A percentile compares a stretch with the other conserved stretches of the same genome.
phyloP scores from a whole-genome alignment of 2,329 filamentous ascomycete genomes.

The Lachnellula subtilissima region DNA sequence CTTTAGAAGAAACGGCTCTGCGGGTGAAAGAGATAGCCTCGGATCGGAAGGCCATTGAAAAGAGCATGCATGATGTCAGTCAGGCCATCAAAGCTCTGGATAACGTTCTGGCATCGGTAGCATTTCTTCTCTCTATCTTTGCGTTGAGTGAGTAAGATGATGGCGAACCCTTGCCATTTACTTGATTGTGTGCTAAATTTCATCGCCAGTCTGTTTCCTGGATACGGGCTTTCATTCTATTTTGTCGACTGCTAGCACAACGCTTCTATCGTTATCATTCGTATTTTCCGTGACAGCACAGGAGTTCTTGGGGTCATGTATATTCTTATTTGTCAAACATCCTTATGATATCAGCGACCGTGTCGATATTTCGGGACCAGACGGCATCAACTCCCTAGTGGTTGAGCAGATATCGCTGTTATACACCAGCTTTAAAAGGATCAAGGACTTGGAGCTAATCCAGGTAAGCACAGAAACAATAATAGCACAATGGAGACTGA shows the following conservation, averaged over 20 bases:
- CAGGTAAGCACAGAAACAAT: conserved; percentile 32
- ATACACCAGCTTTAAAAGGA: conserved; percentile 51
- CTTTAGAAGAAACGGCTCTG: conserved; percentile 6
- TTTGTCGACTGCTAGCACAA: conserved; percentile 3
- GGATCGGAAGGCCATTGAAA: conserved; percentile 7
- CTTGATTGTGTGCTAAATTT: conserved; percentile 35
- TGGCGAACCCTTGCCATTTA: not conserved
- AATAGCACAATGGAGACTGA: not conserved
- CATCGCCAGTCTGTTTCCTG: conserved; percentile 5
- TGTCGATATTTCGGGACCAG: conserved; percentile 8
- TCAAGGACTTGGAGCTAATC: conserved; percentile 4
- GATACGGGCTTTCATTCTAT: conserved; percentile 9
- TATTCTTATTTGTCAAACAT: conserved; percentile 74
- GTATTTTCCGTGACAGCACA: conserved; percentile 7
- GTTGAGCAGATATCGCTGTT: conserved; percentile 65
- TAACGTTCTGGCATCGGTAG: conserved; percentile 3
- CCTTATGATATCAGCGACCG: conserved; percentile 47
- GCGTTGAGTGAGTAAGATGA: conserved; percentile 2
- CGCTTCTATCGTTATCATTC: conserved; percentile 72
- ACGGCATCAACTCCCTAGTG: conserved; percentile 7
- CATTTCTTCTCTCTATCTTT: conserved; percentile 7
- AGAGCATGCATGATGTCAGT: conserved; percentile 11
- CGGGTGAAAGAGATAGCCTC: conserved; percentile 1
- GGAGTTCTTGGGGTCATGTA: conserved; percentile 11
- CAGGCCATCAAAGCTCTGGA: conserved; percentile 11